phyloP scores from a whole-genome alignment of 441 rosid species.

The Populus tomentosa region DNA sequence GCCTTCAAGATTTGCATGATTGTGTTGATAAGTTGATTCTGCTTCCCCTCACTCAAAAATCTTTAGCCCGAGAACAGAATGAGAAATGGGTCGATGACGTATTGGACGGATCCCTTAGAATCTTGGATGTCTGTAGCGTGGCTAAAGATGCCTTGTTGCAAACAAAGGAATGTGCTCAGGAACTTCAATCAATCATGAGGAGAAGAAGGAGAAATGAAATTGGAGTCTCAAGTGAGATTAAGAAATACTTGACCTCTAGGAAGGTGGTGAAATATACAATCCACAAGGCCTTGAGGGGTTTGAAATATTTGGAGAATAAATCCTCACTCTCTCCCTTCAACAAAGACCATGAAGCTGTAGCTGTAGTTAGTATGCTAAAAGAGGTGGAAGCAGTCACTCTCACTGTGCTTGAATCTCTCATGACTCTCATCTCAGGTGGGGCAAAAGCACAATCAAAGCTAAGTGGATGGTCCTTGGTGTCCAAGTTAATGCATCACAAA shows the following conservation, averaged over 20 bases:
- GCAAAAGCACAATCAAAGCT: constrained; percentile 17
- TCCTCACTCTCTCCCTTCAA: background rate
- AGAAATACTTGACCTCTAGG: constrained; percentile 25
- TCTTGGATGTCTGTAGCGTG: constrained; percentile 33
- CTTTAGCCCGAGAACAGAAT: constrained; percentile 20
- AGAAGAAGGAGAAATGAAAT: constrained; percentile 23
- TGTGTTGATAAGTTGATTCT: constrained; percentile 33
- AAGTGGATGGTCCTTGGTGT: constrained; percentile 29
- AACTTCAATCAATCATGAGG: constrained; percentile 26
- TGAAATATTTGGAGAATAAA: constrained; percentile 22
- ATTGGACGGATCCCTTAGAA: constrained; percentile 32
- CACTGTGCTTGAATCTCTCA: constrained; percentile 28
- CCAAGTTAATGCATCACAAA: constrained; percentile 32
- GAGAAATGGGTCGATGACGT: constrained; percentile 24
- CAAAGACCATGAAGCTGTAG: constrained; percentile 9
- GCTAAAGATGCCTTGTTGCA: constrained; percentile 34
- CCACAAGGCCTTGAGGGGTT: constrained; percentile 23
- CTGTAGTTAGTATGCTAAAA: constrained; percentile 7
- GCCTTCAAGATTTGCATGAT: constrained; percentile 44
- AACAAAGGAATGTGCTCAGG: constrained; percentile 20
- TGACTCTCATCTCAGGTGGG: constrained; percentile 26
- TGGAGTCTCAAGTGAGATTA: constrained; percentile 23
- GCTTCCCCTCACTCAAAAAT: constrained; percentile 27
- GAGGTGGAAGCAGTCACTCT: constrained; percentile 29
- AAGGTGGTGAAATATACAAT: constrained; percentile 29